These are phyloP conservation scores for Agrocybe chaxingu DNA, from an alignment of 768 basidiomycete species.

Conservation along the genomic window DNA sequence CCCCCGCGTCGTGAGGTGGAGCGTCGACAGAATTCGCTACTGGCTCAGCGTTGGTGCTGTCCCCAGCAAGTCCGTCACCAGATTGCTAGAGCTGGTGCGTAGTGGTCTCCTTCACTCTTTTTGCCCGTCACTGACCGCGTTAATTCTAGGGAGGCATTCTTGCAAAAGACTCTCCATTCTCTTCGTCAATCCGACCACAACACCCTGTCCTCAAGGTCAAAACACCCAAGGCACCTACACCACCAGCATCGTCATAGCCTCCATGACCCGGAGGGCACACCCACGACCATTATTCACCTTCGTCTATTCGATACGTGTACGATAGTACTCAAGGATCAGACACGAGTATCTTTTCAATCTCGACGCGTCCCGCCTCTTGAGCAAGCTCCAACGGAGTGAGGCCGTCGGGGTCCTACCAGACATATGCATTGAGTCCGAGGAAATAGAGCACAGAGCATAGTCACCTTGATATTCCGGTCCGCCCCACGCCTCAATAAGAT, in stretches of 20 bases:
- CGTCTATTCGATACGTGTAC: slow-evolving; percentile 7
- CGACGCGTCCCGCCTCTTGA: slow-evolving; percentile 50
- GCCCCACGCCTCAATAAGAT: slow-evolving; percentile 64
- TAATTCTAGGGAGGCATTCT: slow-evolving; percentile 57
- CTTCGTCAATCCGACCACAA: slow-evolving; percentile 24
- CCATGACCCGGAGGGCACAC: background rate
- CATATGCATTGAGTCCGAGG: background rate
- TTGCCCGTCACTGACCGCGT: background rate
- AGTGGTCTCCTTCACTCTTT: background rate
- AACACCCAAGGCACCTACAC: background rate
- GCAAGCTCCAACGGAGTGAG: slow-evolving; percentile 62
- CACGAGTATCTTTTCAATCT: slow-evolving; percentile 40
- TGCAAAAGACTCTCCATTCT: slow-evolving; percentile 52
- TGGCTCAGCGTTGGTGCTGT: slow-evolving; percentile 86
- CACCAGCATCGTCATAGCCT: background rate
- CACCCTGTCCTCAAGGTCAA: slow-evolving; percentile 12
- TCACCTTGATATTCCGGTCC: slow-evolving; percentile 61
- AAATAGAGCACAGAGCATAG: slow-evolving; percentile 1
- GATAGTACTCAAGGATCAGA: slow-evolving; percentile 13
- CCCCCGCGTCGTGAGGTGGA: slow-evolving; percentile 85
- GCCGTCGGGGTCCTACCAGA: slow-evolving; percentile 61
- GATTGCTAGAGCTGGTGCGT: slow-evolving; percentile 76
- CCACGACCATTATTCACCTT: background rate
- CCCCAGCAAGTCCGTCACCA: slow-evolving; percentile 76
- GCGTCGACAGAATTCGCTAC: slow-evolving; percentile 83